Evolutionary conservation across 805 yeast species (phyloP).

Genomic region (Metschnikowia cerradonensis): DNA sequence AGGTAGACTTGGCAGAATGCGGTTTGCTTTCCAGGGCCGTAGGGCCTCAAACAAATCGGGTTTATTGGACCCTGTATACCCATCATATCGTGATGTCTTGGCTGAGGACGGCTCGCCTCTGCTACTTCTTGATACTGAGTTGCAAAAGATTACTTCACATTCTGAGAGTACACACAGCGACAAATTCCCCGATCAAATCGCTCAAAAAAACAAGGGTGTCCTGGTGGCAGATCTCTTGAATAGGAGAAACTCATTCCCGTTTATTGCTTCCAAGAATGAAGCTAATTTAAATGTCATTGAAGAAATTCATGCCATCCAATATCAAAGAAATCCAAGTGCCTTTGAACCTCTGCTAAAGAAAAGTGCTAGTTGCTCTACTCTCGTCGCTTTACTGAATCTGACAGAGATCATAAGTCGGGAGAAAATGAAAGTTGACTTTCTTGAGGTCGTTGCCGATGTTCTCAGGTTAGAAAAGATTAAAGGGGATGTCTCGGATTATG

Average conservation of each 20-base stretch:
- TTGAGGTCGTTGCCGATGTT: neutral
- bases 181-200: neutral
- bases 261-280: slow-evolving; percentile 12
- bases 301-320: slow-evolving; percentile 10
- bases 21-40: slow-evolving; percentile 29
- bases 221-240: slow-evolving; percentile 16
- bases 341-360: slow-evolving; percentile 3
- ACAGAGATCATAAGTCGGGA: slow-evolving; percentile 7
- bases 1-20: slow-evolving; percentile 34
- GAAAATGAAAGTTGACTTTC: slow-evolving; percentile 7
- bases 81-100: neutral
- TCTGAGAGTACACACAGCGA: neutral
- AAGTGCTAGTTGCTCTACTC: slow-evolving; percentile 24
- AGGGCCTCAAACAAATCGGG: neutral
- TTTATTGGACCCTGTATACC: neutral
- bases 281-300: slow-evolving; percentile 22
- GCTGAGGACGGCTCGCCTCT: neutral
- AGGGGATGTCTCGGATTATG: neutral
- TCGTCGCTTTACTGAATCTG: slow-evolving; percentile 14
- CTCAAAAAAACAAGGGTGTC: neutral
- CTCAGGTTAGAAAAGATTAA: slow-evolving; percentile 3
- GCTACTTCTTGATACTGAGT: slow-evolving; percentile 9
- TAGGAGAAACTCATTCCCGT: slow-evolving; percentile 37
- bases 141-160: slow-evolving; percentile 6
- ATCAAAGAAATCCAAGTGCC: neutral